These are phyloP conservation scores for Starmerella potacharoeniae DNA, from an alignment of 805 yeast genomes.

Conservation along the genomic window DNA sequence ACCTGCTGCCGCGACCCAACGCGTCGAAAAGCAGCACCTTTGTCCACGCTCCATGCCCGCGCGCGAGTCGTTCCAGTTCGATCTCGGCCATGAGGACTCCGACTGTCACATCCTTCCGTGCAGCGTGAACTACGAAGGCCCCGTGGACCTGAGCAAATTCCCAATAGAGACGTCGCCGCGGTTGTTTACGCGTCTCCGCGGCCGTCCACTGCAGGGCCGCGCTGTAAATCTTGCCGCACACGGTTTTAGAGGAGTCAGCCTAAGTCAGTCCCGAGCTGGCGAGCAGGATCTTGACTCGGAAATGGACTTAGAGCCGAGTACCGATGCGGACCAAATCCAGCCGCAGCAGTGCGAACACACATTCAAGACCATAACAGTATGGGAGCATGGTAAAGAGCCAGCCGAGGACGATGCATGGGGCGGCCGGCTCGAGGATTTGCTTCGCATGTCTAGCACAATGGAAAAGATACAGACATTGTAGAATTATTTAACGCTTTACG, in stretches of 20 bases:
- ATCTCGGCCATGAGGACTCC: neutral
- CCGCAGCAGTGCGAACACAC: neutral
- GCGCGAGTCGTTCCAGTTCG: constrained; percentile 3
- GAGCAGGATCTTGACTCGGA: constrained; percentile 16
- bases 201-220: constrained; percentile 19
- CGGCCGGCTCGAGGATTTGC: constrained; percentile 15
- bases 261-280: constrained; percentile 10
- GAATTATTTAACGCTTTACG: neutral
- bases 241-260: constrained; percentile 17
- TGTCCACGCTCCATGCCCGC: neutral
- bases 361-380: constrained; percentile 13
- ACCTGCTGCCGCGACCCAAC: neutral
- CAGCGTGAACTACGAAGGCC: constrained; percentile 13
- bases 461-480: constrained; percentile 30
- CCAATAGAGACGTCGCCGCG: neutral
- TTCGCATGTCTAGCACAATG: constrained; percentile 40
- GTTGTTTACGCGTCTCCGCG: constrained; percentile 15
- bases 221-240: constrained; percentile 12
- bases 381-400: constrained; percentile 19
- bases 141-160: constrained; percentile 13
- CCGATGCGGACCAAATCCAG: neutral
- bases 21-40: neutral
- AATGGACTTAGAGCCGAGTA: neutral
- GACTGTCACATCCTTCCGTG: constrained; percentile 21
- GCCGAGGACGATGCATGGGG: constrained; percentile 16